Conservation (phyloP, 2,329 filamentous ascomycete genomes). For the Fusarium gaditjirri region DNA sequence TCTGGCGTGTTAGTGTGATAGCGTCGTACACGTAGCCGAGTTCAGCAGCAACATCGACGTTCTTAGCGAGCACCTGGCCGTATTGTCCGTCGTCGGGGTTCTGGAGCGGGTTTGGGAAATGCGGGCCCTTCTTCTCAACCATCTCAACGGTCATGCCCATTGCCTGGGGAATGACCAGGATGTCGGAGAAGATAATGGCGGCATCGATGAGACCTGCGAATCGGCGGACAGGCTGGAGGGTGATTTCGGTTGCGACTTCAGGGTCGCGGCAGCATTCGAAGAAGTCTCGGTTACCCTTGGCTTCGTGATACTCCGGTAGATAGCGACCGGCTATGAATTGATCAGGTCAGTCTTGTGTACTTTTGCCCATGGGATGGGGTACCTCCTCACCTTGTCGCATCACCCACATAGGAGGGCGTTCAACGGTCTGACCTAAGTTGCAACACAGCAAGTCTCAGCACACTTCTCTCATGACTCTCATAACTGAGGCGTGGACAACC, state of each 20-base stretch:
- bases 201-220: conserved; percentile 92
- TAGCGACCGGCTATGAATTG: conserved; percentile 82
- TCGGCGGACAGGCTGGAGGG: conserved; percentile 93
- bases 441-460: conserved; percentile 37
- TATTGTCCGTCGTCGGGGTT: conserved; percentile 88
- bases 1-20: conserved; percentile 89
- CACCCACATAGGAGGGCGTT: conserved; percentile 96
- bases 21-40: conserved; percentile 96
- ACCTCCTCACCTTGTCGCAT: conserved; percentile 90
- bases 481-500: conserved; percentile 40
- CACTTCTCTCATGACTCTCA: conserved; percentile 20
- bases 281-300: conserved; percentile 90
- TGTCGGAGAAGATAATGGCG: conserved; percentile 99
- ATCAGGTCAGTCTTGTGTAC: conserved; percentile 1
- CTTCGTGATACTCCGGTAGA: conserved; percentile 96
- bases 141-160: conserved; percentile 99
- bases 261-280: conserved; percentile 97
- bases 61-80: conserved; percentile 75
- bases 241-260: conserved; percentile 92
- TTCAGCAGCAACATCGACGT: conserved; percentile 86
- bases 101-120: conserved; percentile 87
- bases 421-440: conserved; percentile 80
- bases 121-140: conserved; percentile 96
- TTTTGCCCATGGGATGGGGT: conserved; percentile 2
- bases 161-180: conserved; percentile 95